Evolutionary conservation across 352 stramenopile genomes (phyloP), one percentile per base, ranked within the genome.

Genomic region (Globisporangium irregulare): DNA sequence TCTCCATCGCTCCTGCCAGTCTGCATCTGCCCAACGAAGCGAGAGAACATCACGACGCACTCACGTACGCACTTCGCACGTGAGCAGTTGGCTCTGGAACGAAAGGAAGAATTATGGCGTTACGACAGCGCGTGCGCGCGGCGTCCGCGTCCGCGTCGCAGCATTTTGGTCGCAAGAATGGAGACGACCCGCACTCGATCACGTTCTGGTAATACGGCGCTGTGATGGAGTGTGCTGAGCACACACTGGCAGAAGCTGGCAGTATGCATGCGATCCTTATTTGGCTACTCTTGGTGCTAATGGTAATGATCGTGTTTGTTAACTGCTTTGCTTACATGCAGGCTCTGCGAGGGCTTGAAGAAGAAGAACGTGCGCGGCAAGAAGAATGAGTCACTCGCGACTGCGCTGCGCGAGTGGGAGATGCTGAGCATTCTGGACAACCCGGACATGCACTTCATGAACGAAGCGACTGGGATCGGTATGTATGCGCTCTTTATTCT

Each of bases 301-400:
- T 24, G 25, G 29, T 43, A 18, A 43, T 60, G 55, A 5, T 32
- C 38, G 29, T 46, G 9, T 27, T 43, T 29, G 4, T 46, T 46
- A 46, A 46, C 38, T 46, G 12, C 38, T 43, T 43, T 46, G 3
- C 38, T 12, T 43, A 8, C 59, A 50, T 4, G 12, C 46, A 93
- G 85, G 85, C 73, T 93, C 20, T 91, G 86, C 54, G 81, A 93
- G 54, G 86, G 84, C 0, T 55, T 80, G 20, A 90, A 87, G 72
- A 93, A 93, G 75, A 77, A 80, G 27, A 82, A 79, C 54, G 82
- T 93, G 29, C 48, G 72, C 24, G 75, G 73, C 22, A 67, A 72
- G 12, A 87, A 86, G 63, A 64, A 64, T 54, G 72, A 87, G 69
- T 80, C 79, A 62, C 72, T 93, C 22, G 73, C 71, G 38, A 66